phyloP scores from a whole-genome alignment of 352 stramenopile species.

The Plasmopara viticola region DNA sequence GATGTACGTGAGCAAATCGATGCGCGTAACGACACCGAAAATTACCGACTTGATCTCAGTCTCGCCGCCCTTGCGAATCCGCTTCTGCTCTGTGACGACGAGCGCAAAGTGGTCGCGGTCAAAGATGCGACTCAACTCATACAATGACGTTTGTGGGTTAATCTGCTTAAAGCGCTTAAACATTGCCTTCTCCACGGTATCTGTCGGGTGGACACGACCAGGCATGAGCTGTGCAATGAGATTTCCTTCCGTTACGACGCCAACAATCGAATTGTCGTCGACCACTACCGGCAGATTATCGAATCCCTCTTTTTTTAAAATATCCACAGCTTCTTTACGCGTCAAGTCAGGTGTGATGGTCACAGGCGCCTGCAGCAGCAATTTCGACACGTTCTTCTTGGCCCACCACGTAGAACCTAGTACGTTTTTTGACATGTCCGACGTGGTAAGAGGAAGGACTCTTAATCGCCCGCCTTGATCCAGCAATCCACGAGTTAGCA shows the following conservation, averaged over 20 bases:
- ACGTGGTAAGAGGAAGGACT: slow-evolving; percentile 91
- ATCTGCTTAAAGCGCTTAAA: slow-evolving; percentile 96
- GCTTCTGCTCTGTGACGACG: slow-evolving; percentile 91
- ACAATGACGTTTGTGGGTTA: slow-evolving; percentile 84
- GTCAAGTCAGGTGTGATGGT: slow-evolving; percentile 88
- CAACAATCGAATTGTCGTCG: slow-evolving; percentile 87
- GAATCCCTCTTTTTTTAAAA: slow-evolving; percentile 91
- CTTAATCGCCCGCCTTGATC: slow-evolving; percentile 92
- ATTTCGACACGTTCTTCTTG: slow-evolving; percentile 86
- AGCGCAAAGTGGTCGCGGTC: slow-evolving; percentile 95
- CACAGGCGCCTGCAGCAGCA: slow-evolving; percentile 84
- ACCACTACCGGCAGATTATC: slow-evolving; percentile 75
- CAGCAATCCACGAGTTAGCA: slow-evolving; percentile 90
- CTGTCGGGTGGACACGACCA: slow-evolving; percentile 79
- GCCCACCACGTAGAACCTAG: slow-evolving; percentile 93
- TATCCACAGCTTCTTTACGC: slow-evolving; percentile 91
- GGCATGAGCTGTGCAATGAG: slow-evolving; percentile 89
- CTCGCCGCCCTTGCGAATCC: slow-evolving; percentile 71
- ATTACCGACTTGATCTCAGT: slow-evolving; percentile 86
- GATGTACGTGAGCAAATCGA: slow-evolving; percentile 96
- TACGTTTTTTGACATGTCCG: slow-evolving; percentile 63
- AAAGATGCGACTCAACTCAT: slow-evolving; percentile 91
- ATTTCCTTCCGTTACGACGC: slow-evolving; percentile 95
- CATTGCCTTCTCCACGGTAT: slow-evolving; percentile 88
- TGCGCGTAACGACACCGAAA: slow-evolving; percentile 93